Percentiles rank a stretch among this genome's conserved stretches.
phyloP scores from a whole-genome alignment of 768 basidiomycete genomes.

The Boletus insuetus region DNA sequence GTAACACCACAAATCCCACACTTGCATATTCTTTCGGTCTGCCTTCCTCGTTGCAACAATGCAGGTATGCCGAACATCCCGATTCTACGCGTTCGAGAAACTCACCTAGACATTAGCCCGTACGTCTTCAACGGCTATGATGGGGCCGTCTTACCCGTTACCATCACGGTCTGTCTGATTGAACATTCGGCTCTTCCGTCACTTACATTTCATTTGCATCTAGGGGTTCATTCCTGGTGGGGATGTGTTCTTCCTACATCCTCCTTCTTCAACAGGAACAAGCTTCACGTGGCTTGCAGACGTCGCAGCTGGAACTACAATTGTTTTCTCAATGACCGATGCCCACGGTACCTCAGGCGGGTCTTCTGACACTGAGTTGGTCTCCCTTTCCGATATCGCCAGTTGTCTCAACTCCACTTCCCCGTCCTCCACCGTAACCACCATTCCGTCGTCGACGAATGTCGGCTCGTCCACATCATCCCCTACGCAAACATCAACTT shows the following conservation, averaged over 20 bases:
- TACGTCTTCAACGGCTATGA: slow-evolving; percentile 46
- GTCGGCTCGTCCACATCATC: slow-evolving; percentile 18
- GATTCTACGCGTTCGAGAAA: not conserved
- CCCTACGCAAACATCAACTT: slow-evolving; percentile 15
- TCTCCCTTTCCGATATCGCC: slow-evolving; percentile 45
- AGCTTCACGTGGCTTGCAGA: slow-evolving; percentile 56
- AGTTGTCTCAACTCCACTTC: slow-evolving; percentile 53
- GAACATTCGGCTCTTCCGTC: not conserved
- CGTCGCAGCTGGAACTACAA: slow-evolving; percentile 53
- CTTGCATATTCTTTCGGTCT: slow-evolving; percentile 48
- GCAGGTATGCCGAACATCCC: slow-evolving; percentile 42
- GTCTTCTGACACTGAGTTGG: slow-evolving; percentile 48
- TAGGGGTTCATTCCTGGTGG: slow-evolving; percentile 69
- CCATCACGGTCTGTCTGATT: slow-evolving; percentile 44
- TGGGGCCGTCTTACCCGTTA: slow-evolving; percentile 50
- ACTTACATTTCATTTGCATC: not conserved
- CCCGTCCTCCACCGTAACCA: slow-evolving; percentile 47
- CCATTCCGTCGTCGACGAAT: slow-evolving; percentile 22
- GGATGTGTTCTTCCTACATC: slow-evolving; percentile 42
- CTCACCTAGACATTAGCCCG: slow-evolving; percentile 33
- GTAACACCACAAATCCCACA: slow-evolving; percentile 47
- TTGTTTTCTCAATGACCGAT: slow-evolving; percentile 59
- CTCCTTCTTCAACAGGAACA: slow-evolving; percentile 34
- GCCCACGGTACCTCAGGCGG: slow-evolving; percentile 53
- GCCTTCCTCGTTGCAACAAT: slow-evolving; percentile 56